Conservation (phyloP, 2,329 filamentous ascomycete species). For the Cladosporium sphaerospermum region DNA sequence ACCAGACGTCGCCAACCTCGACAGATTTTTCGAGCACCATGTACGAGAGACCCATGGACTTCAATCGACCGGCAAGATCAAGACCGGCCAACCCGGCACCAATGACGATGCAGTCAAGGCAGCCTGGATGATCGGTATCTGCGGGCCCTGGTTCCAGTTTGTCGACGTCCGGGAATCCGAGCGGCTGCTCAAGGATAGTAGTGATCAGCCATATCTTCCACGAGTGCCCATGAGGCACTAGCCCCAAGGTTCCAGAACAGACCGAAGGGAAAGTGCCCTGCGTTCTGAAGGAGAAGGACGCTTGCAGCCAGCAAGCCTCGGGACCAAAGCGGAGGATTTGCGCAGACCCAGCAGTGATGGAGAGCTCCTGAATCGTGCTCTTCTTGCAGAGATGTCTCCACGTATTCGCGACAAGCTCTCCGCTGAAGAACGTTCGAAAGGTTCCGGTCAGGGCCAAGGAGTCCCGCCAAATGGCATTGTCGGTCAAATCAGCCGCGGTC, state of each 20-base stretch:
- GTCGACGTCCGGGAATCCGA: constrained; percentile 55
- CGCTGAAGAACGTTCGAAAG: constrained; percentile 46
- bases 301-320: constrained; percentile 20
- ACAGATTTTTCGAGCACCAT: constrained; percentile 39
- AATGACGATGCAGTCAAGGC: constrained; percentile 29
- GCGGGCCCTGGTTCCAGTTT: constrained; percentile 9
- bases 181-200: constrained; percentile 15
- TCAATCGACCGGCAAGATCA: constrained; percentile 37
- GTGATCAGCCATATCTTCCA: constrained; percentile 36
- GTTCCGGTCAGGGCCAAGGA: constrained; percentile 52
- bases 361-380: constrained; percentile 11
- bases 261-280: constrained; percentile 14
- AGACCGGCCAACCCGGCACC: constrained; percentile 41
- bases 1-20: constrained; percentile 40
- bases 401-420: constrained; percentile 34
- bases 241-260: constrained; percentile 28
- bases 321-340: constrained; percentile 12
- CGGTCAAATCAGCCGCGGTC: not conserved
- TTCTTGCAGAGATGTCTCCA: constrained; percentile 29
- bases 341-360: constrained; percentile 24
- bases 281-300: constrained; percentile 26
- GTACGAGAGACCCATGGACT: constrained; percentile 37
- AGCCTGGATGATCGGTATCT: not conserved
- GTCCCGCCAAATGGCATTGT: constrained; percentile 46
- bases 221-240: constrained; percentile 24